Base-by-base conservation (phyloP, 345 rosid genomes). In the Melastoma malabathricum region DNA sequence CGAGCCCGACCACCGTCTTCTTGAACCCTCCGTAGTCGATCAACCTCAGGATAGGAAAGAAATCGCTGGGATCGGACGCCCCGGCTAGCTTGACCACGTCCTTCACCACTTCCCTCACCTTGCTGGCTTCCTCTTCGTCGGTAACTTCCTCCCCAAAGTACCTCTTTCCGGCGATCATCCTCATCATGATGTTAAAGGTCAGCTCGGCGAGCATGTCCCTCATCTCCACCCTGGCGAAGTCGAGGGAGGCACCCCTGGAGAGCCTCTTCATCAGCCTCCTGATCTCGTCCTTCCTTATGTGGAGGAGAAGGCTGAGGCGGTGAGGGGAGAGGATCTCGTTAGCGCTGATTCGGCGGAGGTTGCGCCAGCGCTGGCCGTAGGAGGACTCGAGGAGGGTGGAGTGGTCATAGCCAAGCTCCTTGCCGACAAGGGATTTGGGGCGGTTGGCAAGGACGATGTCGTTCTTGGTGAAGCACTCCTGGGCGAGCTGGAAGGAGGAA, bases 331-430 rank as follows among this genome's bases (percentile, higher is more conserved):
- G 72, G 64, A 81, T 63, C 44, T 78, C 79, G 0, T 48, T 51
- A 45, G 77, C 48, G 43, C 68, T 47, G 5, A 79, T 57, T 13
- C 73, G 73, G 17, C 82, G 78, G 25, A 84, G 80, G 71, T 68
- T 73, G 15, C 81, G 75, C 82, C 89, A 84, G 15, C 65, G 81
- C 12, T 84, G 83, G 0, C 80, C 94, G 38, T 84, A 78, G 15
- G 75, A 39, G 0, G 78, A 58, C 0, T 64, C 43, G 6, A 18
- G 12, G 0, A 80, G 34, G 12, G 49, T 57, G n/a, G 76, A 70
- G 52, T 48, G 16, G 63, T 72, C 54, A 49, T 80, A 83, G 18
- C 59, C 61, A 0, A 83, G 5, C 64, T 77, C 59, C 50, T 73
- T 70, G 4, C 57, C 51, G 0, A 43, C 2, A 18, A 68, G 23